Percentiles rank a stretch among this genome's conserved stretches.
Conservation (phyloP, 208 protist species). For the Angomonas ambiguus region DNA sequence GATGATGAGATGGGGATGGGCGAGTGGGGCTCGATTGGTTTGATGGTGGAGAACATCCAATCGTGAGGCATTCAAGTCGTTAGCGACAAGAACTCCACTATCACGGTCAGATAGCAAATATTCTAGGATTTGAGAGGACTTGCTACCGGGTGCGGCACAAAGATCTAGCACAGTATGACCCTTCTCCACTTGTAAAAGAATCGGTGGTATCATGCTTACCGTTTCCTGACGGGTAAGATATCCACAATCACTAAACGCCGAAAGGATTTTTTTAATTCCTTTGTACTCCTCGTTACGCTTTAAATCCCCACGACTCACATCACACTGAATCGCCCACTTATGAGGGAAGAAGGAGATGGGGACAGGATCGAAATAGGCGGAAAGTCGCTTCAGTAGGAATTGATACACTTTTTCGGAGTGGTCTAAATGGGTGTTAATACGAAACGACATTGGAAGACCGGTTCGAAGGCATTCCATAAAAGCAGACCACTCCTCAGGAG, state of each 20-base stretch:
- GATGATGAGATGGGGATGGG: slow-evolving; percentile 81
- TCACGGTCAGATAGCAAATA: slow-evolving; percentile 29
- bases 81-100: slow-evolving; percentile 83
- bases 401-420: slow-evolving; percentile 31
- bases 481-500: slow-evolving; percentile 47
- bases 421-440: slow-evolving; percentile 40
- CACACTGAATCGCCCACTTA: slow-evolving; percentile 63
- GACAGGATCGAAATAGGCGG: slow-evolving; percentile 33
- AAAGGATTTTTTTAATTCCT: slow-evolving; percentile 66
- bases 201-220: slow-evolving; percentile 85
- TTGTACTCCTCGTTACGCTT: slow-evolving; percentile 68
- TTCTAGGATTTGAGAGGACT: slow-evolving; percentile 88
- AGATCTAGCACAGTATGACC: slow-evolving; percentile 83
- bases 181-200: slow-evolving; percentile 74
- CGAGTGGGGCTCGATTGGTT: slow-evolving; percentile 52
- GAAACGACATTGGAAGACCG: slow-evolving; percentile 68
- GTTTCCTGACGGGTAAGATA: slow-evolving; percentile 91
- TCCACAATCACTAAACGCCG: slow-evolving; percentile 84
- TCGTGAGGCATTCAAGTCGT: slow-evolving; percentile 83
- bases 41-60: slow-evolving; percentile 85
- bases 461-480: slow-evolving; percentile 62
- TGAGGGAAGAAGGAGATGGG: slow-evolving; percentile 56
- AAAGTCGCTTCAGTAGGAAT: slow-evolving; percentile 37
- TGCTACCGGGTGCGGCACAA: slow-evolving; percentile 87
- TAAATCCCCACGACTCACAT: slow-evolving; percentile 67